A percentile compares a stretch with the other conserved stretches of the same genome.
Conservation (phyloP, 2,329 filamentous ascomycete species). For the Mycocentrospora acerina region DNA sequence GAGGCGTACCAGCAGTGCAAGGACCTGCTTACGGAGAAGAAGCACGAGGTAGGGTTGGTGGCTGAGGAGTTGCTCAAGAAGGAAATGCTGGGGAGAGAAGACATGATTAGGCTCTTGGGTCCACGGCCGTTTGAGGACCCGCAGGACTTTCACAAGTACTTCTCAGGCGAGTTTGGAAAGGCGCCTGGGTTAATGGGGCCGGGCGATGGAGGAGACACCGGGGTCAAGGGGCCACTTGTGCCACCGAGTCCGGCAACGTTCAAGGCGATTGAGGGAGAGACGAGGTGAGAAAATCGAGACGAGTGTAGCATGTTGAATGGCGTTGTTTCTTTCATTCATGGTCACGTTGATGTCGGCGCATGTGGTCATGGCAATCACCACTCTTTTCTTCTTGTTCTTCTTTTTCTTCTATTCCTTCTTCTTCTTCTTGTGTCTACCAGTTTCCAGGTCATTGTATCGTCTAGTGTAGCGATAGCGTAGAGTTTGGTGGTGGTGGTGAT, state of each 20-base stretch:
- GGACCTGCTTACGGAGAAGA: constrained; percentile 79
- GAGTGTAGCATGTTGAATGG: neutral
- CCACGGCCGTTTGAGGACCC: constrained; percentile 80
- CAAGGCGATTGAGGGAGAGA: constrained; percentile 11
- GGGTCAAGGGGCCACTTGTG: constrained; percentile 38
- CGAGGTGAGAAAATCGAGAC: neutral
- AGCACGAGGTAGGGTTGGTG: constrained; percentile 82
- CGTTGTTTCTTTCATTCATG: neutral
- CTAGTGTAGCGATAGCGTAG: too few species aligned
- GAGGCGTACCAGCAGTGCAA: constrained; percentile 91
- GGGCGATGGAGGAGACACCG: constrained; percentile 23
- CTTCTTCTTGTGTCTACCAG: too few species aligned
- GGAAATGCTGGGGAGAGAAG: constrained; percentile 88
- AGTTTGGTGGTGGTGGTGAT: too few species aligned
- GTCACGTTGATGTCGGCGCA: too few species aligned
- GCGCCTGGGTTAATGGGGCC: constrained; percentile 38
- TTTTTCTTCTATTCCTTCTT: too few species aligned
- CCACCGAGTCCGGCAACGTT: constrained; percentile 32
- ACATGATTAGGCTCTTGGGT: constrained; percentile 86
- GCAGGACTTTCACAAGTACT: constrained; percentile 94
- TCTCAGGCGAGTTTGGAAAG: constrained; percentile 51
- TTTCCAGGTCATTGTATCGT: too few species aligned
- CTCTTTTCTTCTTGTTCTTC: too few species aligned
- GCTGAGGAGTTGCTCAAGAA: constrained; percentile 91
- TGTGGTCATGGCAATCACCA: too few species aligned